phyloP scores from a whole-genome alignment of 768 basidiomycete species.

The Phaeotremella skinneri region DNA sequence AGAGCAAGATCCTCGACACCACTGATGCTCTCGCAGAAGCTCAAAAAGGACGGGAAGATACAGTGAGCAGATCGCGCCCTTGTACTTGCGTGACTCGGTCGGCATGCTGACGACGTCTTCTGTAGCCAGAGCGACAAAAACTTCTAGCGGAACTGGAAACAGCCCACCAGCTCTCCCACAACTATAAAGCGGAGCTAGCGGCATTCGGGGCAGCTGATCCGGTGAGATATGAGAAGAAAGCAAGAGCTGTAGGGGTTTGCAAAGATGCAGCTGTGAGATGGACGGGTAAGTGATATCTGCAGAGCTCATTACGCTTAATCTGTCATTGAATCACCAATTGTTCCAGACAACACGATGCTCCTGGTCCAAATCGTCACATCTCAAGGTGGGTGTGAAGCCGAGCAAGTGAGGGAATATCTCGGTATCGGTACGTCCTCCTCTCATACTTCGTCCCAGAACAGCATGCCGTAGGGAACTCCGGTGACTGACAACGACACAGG shows the following conservation, averaged over 20 bases:
- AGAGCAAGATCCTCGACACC: conserved; percentile 26
- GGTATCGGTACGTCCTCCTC: conserved; percentile 31
- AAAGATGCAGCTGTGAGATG: conserved; percentile 80
- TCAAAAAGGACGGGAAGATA: conserved; percentile 57
- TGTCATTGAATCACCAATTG: conserved; percentile 2
- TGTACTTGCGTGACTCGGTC: too few species aligned
- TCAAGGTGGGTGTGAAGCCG: conserved; percentile 15
- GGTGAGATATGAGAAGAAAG: conserved; percentile 71
- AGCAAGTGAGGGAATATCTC: conserved; percentile 16
- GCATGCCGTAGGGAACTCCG: not conserved
- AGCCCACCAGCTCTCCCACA: conserved; percentile 57
- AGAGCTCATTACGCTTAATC: not conserved
- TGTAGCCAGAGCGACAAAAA: conserved; percentile 63
- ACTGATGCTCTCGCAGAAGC: conserved; percentile 61
- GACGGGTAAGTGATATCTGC: conserved; percentile 68
- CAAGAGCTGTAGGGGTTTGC: conserved; percentile 67
- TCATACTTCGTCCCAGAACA: not conserved
- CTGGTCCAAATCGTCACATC: conserved; percentile 20
- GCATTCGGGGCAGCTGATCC: conserved; percentile 85
- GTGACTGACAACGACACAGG: not conserved
- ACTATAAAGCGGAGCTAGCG: conserved; percentile 66
- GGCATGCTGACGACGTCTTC: too few species aligned
- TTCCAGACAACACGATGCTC: conserved; percentile 33
- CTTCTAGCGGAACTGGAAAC: conserved; percentile 58
- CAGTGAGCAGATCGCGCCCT: conserved; percentile 53